phyloP scores from a whole-genome alignment of 2,329 filamentous ascomycete genomes.

The Fusarium algeriense region DNA sequence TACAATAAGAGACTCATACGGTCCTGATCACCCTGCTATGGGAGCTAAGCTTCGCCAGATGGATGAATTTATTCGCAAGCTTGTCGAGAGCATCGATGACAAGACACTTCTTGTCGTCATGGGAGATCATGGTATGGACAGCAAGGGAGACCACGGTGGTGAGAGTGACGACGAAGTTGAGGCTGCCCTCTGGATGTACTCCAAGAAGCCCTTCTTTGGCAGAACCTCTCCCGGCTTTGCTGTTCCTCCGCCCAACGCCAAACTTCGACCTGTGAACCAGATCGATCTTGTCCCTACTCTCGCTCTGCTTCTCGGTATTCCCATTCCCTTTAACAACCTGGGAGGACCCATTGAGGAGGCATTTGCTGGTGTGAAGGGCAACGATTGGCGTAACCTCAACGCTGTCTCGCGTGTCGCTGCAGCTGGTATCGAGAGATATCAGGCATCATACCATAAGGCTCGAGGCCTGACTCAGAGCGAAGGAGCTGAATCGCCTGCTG shows the following conservation, averaged over 20 bases:
- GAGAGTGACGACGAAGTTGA: slow-evolving; percentile 97
- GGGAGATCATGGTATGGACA: slow-evolving; percentile 99
- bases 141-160: slow-evolving; percentile 97
- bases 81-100: slow-evolving; percentile 81
- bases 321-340: slow-evolving; percentile 96
- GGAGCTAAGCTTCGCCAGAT: slow-evolving; percentile 90
- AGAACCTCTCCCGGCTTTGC: slow-evolving; percentile 72
- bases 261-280: slow-evolving; percentile 80
- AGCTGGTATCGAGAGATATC: slow-evolving; percentile 90
- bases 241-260: slow-evolving; percentile 76
- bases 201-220: slow-evolving; percentile 86
- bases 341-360: slow-evolving; percentile 94
- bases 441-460: slow-evolving; percentile 81
- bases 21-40: slow-evolving; percentile 92
- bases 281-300: slow-evolving; percentile 97
- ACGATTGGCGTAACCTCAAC: slow-evolving; percentile 82
- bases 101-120: slow-evolving; percentile 92
- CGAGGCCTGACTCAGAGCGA: slow-evolving; percentile 74
- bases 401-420: slow-evolving; percentile 81
- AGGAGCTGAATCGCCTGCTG: slow-evolving; percentile 54
- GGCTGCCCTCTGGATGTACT: slow-evolving; percentile 98
- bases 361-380: slow-evolving; percentile 78
- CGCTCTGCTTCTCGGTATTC: slow-evolving; percentile 86
- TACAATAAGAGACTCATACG: no score
- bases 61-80: slow-evolving; percentile 80